phyloP scores from a whole-genome alignment of 495 filamentous ascomycete species.

The Aspergillus diversus region DNA sequence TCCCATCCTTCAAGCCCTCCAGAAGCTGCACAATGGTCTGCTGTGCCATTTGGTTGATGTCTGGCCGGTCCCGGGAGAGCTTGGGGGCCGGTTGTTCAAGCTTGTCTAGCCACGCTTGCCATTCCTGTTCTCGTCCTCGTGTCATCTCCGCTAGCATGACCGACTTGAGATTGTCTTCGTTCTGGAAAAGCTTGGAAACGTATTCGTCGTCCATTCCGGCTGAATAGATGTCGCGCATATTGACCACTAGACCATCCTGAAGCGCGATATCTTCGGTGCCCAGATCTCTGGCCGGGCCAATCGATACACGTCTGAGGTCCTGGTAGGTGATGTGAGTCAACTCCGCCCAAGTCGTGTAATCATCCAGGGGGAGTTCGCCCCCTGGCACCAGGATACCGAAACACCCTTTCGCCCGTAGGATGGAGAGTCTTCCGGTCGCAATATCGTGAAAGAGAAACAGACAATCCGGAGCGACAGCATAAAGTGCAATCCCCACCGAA shows the following conservation, averaged over 20 bases:
- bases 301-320: not conserved
- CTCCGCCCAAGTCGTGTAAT: not conserved
- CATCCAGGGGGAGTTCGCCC: not conserved
- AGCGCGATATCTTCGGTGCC: not conserved
- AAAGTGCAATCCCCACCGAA: slow-evolving; percentile 2
- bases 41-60: not conserved
- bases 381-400: not conserved
- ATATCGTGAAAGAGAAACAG: slow-evolving; percentile 11
- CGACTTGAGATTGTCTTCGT: slow-evolving; percentile 6
- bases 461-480: slow-evolving; percentile 8
- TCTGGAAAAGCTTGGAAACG: slow-evolving; percentile 3
- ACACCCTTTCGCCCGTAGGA: slow-evolving; percentile 7
- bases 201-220: not conserved
- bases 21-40: not conserved
- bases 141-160: slow-evolving; percentile 6
- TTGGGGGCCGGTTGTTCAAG: not conserved
- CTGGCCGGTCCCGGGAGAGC: not conserved
- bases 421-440: not conserved
- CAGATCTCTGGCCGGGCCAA: not conserved
- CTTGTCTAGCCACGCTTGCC: not conserved
- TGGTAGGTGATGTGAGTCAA: slow-evolving; percentile 6
- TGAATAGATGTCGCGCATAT: slow-evolving; percentile 4
- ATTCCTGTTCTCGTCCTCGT: not conserved
- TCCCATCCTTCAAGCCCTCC: not conserved
- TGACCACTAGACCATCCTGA: slow-evolving; percentile 1